Base-by-base conservation (phyloP, 2,329 filamentous ascomycete species). In the Teratosphaeria zuluensis region DNA sequence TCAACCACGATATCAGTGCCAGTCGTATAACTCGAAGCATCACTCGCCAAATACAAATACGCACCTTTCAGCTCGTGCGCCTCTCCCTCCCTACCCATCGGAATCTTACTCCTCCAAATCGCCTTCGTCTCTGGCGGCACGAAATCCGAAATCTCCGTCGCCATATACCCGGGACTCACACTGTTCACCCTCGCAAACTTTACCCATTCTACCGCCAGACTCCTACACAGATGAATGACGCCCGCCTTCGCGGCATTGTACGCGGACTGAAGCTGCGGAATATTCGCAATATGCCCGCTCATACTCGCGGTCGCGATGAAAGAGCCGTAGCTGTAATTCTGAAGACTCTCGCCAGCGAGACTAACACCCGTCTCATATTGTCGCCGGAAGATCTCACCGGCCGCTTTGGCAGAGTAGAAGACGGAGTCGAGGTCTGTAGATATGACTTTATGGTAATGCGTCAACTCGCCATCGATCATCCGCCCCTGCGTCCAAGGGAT, bases 1-100 rank as follows among this genome's bases (percentile, higher is more conserved):
- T 94, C 89, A 54, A 92, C 82, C 62, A 89, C 75, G 60, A 94
- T 78, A 58, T 76, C 68, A 65, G 65, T 59, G 0, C 84, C 90
- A 8, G 89, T 95, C 19, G 87, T 90, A 75, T 90, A 95, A 57
- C 84, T 88, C n/a, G 86, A 83, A 3, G 89, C 89, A 73, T 95
- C 89, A 14, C 86, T 89, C 19, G 88, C 87, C 58, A 95, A 78
- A 74, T 91, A 94, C 54, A 95, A 75, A 72, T 88, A 95, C 19
- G 87, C 87, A 21, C 89, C 90, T 77, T 92, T 92, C 66, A 95
- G 79, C 77, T 95, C 90, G 61, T 84, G 81, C 2, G 83, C 77
- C 63, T 85, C 79, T 9, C 87, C 90, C 69, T 91, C 86, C 64
- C 90, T 82, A 54, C 84, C 88, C 84, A 94, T 88, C 9, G 88